Evolutionary conservation across 192 early-diverging fungal species (phyloP).

Genomic region (Spizellomyces punctatus): DNA sequence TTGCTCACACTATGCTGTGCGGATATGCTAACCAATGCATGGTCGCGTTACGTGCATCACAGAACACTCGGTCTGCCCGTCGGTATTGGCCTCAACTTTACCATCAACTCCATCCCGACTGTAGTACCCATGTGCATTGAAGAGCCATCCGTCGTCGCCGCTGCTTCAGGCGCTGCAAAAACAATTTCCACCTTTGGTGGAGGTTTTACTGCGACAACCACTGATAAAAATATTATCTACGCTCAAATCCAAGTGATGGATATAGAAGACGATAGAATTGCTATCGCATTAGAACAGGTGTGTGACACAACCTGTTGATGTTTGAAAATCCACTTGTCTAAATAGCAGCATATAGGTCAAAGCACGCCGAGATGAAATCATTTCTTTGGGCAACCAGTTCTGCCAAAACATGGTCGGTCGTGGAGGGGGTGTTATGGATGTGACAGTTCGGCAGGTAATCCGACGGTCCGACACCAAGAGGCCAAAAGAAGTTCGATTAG

Average conservation of each 20-base stretch:
- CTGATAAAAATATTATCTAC: conserved; percentile 68
- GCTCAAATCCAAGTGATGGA: conserved; percentile 69
- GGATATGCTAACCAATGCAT: background rate
- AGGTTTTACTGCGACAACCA: conserved; percentile 61
- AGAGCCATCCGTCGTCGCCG: conserved; percentile 76
- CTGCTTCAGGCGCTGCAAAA: conserved; percentile 78
- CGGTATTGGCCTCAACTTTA: conserved; percentile 73
- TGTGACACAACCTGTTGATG: background rate
- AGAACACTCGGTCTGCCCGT: conserved; percentile 72
- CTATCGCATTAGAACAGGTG: conserved; percentile 37
- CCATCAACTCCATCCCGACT: conserved; percentile 60
- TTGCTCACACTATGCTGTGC: background rate
- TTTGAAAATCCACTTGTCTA: conserved; percentile 4
- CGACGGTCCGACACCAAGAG: conserved; percentile 28
- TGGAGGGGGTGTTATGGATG: conserved; percentile 66
- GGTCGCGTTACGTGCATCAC: background rate
- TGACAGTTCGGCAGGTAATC: conserved; percentile 53
- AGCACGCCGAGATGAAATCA: conserved; percentile 41
- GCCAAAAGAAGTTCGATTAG: conserved; percentile 7
- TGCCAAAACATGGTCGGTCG: conserved; percentile 65
- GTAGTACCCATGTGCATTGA: conserved; percentile 79
- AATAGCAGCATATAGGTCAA: conserved; percentile 29
- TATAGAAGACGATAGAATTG: conserved; percentile 51
- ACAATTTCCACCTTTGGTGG: conserved; percentile 55
- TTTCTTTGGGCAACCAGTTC: conserved; percentile 62